Evolutionary conservation across 2,329 filamentous ascomycete species (phyloP).

Genomic region (Hymenoscyphus scutula): DNA sequence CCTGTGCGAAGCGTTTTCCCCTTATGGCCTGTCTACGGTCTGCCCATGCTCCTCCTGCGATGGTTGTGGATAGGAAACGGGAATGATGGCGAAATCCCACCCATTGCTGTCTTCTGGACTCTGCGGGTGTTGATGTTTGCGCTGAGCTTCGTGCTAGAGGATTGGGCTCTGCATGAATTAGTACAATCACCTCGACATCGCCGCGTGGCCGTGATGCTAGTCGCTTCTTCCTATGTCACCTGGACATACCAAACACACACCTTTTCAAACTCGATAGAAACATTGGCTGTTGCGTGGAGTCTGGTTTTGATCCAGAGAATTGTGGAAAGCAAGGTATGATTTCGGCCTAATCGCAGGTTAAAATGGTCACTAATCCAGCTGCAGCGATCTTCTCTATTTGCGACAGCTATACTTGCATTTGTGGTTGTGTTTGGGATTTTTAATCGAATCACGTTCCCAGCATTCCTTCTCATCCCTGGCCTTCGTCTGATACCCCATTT

Average conservation of each 20-base stretch:
- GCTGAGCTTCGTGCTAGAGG: constrained; percentile 92
- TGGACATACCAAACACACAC: constrained; percentile 99
- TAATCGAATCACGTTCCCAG: constrained; percentile 96
- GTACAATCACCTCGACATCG: constrained; percentile 71
- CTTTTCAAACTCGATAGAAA: constrained; percentile 97
- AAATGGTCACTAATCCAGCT: neutral
- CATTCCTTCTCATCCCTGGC: constrained; percentile 82
- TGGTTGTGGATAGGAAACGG: constrained; percentile 91
- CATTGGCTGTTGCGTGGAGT: constrained; percentile 87
- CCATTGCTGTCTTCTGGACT: constrained; percentile 86
- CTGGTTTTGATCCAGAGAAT: constrained; percentile 89
- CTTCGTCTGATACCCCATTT: constrained; percentile 85
- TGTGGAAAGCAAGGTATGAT: constrained; percentile 68
- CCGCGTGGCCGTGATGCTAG: constrained; percentile 72
- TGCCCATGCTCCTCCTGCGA: constrained; percentile 88
- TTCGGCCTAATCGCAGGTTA: neutral
- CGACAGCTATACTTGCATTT: constrained; percentile 75
- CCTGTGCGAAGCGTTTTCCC: constrained; percentile 96
- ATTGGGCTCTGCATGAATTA: constrained; percentile 95
- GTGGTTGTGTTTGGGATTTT: constrained; percentile 85
- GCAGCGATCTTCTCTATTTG: constrained; percentile 71
- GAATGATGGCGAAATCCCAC: constrained; percentile 71
- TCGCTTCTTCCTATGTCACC: constrained; percentile 95
- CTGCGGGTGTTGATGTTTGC: constrained; percentile 89
- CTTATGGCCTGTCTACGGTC: constrained; percentile 90